Evolutionary conservation across 176 grass and related monocot species (phyloP).

Genomic region (Metroxylon sagu): DNA sequence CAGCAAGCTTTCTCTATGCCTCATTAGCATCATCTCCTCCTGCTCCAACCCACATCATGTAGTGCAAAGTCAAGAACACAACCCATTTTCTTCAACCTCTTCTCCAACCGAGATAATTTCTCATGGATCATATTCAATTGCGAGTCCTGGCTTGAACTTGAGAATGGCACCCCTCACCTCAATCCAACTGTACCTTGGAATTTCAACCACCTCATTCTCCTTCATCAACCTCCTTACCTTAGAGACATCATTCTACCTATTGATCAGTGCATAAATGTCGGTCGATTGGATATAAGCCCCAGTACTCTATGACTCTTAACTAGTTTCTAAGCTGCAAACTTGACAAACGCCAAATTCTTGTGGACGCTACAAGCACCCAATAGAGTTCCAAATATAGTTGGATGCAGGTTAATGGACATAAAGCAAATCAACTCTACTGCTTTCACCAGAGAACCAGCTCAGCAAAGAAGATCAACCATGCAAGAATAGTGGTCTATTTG

Average conservation of each 20-base stretch:
- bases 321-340: constrained; percentile 50
- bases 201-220: constrained; percentile 49
- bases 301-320: constrained; percentile 36
- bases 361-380: constrained; percentile 51
- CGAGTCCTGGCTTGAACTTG: constrained; percentile 52
- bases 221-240: constrained; percentile 61
- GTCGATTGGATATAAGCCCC: constrained; percentile 50
- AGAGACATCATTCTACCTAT: constrained; percentile 43
- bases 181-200: constrained; percentile 58
- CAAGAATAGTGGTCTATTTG: constrained; percentile 49
- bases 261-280: constrained; percentile 44
- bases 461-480: constrained; percentile 64
- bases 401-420: constrained; percentile 53
- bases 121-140: constrained; percentile 47
- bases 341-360: constrained; percentile 49
- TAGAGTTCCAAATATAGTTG: constrained; percentile 42
- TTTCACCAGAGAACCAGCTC: constrained; percentile 42
- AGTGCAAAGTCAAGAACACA: constrained; percentile 42
- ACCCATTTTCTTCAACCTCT: constrained; percentile 37
- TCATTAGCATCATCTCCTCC: constrained; percentile 57
- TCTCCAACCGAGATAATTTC: constrained; percentile 33
- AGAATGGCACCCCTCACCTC: constrained; percentile 41
- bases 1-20: constrained; percentile 62
- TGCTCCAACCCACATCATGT: constrained; percentile 42
- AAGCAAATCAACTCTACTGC: constrained; percentile 37